Conservation (phyloP, 2,329 filamentous ascomycete genomes). For the Ophiostoma sp. region DNA sequence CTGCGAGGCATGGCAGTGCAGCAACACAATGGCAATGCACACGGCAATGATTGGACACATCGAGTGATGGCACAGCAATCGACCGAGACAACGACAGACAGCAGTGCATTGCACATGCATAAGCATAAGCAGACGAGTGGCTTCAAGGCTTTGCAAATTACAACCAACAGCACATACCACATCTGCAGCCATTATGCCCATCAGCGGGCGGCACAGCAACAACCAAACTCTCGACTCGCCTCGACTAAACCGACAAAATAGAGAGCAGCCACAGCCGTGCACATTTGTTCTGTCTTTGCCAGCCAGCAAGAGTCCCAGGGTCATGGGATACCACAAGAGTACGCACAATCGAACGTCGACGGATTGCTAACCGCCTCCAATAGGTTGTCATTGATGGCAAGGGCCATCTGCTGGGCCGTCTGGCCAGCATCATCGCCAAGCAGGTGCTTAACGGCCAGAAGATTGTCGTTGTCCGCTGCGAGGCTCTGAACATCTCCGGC, state of each 20-base stretch:
- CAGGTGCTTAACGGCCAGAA: slow-evolving; percentile 98
- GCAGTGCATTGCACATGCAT: background rate
- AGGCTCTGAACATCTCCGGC: slow-evolving; percentile 99
- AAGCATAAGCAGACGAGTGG: background rate
- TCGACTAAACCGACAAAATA: background rate
- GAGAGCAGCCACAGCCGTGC: background rate
- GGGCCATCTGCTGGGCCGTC: slow-evolving; percentile 98
- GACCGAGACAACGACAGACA: background rate
- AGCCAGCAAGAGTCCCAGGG: background rate
- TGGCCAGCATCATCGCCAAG: slow-evolving; percentile 97
- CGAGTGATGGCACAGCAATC: slow-evolving; percentile 2
- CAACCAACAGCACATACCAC: background rate
- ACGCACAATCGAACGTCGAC: background rate
- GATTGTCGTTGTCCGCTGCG: slow-evolving; percentile 97
- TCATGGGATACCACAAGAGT: background rate
- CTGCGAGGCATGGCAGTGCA: slow-evolving; percentile 3
- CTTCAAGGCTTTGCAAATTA: background rate
- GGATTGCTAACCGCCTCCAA: slow-evolving; percentile 23
- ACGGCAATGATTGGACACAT: background rate
- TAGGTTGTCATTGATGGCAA: slow-evolving; percentile 99
- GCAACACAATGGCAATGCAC: background rate
- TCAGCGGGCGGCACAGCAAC: background rate
- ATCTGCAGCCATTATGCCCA: background rate
- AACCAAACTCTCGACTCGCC: background rate
- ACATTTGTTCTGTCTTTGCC: background rate